Evolutionary conservation across 2,329 filamentous ascomycete species (phyloP).

Genomic region (Nigrospora oryzae): DNA sequence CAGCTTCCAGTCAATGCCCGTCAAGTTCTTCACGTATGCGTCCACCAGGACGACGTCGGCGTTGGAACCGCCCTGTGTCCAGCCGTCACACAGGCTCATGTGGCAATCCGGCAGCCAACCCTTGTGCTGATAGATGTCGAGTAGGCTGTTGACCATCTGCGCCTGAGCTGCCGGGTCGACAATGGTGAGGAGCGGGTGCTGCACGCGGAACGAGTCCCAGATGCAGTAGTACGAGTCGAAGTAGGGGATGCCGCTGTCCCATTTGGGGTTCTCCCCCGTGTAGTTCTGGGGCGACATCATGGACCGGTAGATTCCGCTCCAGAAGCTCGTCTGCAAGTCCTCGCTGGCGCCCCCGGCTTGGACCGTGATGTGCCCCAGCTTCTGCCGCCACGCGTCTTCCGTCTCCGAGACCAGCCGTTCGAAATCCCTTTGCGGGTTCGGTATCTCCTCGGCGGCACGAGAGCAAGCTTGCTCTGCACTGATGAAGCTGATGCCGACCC

Average conservation of each 20-base stretch:
- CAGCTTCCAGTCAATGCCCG: slow-evolving; percentile 48
- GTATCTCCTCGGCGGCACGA: slow-evolving; percentile 55
- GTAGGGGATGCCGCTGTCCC: slow-evolving; percentile 53
- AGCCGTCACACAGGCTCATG: slow-evolving; percentile 60
- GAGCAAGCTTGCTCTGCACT: slow-evolving; percentile 51
- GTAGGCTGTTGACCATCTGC: slow-evolving; percentile 52
- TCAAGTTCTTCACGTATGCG: slow-evolving; percentile 53
- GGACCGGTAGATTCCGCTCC: slow-evolving; percentile 51
- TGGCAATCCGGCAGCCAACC: slow-evolving; percentile 62
- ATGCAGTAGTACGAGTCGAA: slow-evolving; percentile 51
- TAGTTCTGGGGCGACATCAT: slow-evolving; percentile 61
- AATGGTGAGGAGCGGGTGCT: slow-evolving; percentile 55
- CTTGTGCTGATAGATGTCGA: slow-evolving; percentile 57
- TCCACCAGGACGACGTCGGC: slow-evolving; percentile 56
- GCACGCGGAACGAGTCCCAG: slow-evolving; percentile 56
- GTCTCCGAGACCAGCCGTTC: slow-evolving; percentile 38
- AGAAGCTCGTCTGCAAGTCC: slow-evolving; percentile 47
- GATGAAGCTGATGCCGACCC: slow-evolving; percentile 58
- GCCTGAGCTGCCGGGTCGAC: slow-evolving; percentile 52
- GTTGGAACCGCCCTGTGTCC: slow-evolving; percentile 60
- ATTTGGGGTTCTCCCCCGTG: slow-evolving; percentile 55
- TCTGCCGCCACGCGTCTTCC: slow-evolving; percentile 46
- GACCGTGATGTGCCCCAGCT: slow-evolving; percentile 44
- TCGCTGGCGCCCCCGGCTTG: slow-evolving; percentile 38
- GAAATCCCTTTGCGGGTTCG: slow-evolving; percentile 50